Base-by-base conservation (phyloP, 2,329 filamentous ascomycete species). In the Penicillium sp. region DNA sequence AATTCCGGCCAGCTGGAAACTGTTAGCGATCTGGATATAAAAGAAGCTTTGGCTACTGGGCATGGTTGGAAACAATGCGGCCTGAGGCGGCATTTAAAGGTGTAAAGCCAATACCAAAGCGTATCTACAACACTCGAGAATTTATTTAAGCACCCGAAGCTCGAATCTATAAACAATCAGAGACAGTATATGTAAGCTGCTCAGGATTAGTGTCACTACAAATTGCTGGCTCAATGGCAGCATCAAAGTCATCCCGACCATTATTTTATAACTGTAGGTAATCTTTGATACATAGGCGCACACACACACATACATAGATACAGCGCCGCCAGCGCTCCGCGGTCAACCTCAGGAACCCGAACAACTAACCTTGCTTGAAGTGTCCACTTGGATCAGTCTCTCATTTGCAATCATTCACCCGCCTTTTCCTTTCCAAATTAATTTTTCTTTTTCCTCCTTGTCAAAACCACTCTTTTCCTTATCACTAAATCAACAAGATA, bases 301-400 rank as follows among this genome's bases (percentile, higher is more conserved):
- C 21, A 21, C 21, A 21, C 21, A 21, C 21, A 21, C 21, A 21
- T 21, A 52, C 50, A 11, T 29, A 31, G 31, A 45, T 50, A 58
- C 46, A 47, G 46, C 31, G 21, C 49, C 55, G 26, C 26, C 21
- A 38, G 35, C 8, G 35, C 56, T 58, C 56, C 38, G 56, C 47
- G 56, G 48, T 46, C 56, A 51, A 51, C 35, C 35, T 38, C 35
- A 38, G 35, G 35, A 11, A 38, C 23, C n/a, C 44, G 5, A n/a
- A 30, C 53, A n/a, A 56, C 46, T 6, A 26, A 26, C 26, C 26
- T 26, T 26, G 21, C 29, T 31, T 51, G 21, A 26, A 26, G 44
- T 58, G 56, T 58, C 56, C 47, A 51, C 51, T 44, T 51, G 13
- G n/a, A 50, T 29, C 56, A 58, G 56, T 58, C 56, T 26, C 56